phyloP scores from a whole-genome alignment of 2,329 filamentous ascomycete genomes.

The Orbilia javanica region DNA sequence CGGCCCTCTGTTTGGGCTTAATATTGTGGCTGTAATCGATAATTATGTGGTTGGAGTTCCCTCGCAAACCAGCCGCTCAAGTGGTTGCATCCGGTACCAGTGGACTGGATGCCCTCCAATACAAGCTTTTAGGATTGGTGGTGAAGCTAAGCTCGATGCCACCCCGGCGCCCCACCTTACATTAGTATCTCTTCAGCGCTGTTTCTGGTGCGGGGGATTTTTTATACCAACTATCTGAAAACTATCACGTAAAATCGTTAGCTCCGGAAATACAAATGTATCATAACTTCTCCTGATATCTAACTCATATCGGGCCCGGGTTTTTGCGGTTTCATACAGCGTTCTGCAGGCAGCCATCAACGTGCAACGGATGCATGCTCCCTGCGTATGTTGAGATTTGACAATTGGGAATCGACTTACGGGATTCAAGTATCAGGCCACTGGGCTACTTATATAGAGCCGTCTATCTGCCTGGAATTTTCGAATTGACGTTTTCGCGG shows the following conservation, averaged over 20 bases:
- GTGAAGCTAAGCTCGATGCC: constrained; percentile 16
- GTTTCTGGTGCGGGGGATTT: constrained; percentile 24
- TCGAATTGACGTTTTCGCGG: constrained; percentile 10
- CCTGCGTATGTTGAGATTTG: background rate
- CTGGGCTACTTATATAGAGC: constrained; percentile 41
- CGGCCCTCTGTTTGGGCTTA: background rate
- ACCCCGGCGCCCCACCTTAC: constrained; percentile 28
- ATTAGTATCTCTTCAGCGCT: constrained; percentile 5
- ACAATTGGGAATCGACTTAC: constrained; percentile 26
- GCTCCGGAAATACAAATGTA: constrained; percentile 25
- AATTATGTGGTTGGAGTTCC: background rate
- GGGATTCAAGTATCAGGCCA: constrained; percentile 47
- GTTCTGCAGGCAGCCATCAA: background rate
- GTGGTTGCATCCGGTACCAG: background rate
- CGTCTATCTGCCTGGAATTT: background rate
- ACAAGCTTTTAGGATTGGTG: background rate
- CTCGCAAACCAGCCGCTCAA: too few relatives aligned
- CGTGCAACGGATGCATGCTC: background rate
- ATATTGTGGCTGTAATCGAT: background rate
- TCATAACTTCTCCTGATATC: constrained; percentile 25
- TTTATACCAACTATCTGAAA: constrained; percentile 37
- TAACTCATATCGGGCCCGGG: constrained; percentile 39
- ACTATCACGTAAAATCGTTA: constrained; percentile 48
- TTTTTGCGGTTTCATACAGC: constrained; percentile 26
- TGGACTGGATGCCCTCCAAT: background rate